A percentile compares a stretch with the other conserved stretches of the same genome.
Conservation (phyloP, 768 basidiomycete species). For the Russula dissimulans region DNA sequence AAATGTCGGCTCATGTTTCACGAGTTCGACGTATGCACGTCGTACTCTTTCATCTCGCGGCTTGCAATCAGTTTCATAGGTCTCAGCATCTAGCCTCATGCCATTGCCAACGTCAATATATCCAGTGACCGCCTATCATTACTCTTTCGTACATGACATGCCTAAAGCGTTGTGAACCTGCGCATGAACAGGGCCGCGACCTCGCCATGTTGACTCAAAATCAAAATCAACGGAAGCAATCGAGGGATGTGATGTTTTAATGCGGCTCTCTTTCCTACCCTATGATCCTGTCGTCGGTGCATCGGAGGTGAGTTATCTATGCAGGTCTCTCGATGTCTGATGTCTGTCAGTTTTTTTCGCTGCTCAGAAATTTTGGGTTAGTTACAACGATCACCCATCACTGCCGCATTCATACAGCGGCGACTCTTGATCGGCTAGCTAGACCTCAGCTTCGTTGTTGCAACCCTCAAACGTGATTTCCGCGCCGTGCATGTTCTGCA, state of each 20-base stretch:
- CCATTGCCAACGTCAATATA: not conserved
- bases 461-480: conserved; percentile 5
- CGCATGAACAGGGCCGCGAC: not conserved
- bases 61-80: not conserved
- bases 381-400: conserved; percentile 5
- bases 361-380: not conserved
- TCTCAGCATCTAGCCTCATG: not conserved
- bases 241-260: not conserved
- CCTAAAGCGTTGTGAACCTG: not conserved
- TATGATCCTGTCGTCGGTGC: not conserved
- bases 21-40: not conserved
- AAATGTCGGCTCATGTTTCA: not conserved
- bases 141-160: not conserved
- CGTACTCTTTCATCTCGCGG: not conserved
- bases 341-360: not conserved
- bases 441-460: not conserved
- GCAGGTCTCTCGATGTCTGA: not conserved
- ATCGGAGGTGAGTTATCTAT: not conserved
- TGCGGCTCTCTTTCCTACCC: not conserved
- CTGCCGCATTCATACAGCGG: not conserved
- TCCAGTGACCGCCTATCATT: not conserved
- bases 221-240: conserved; percentile 1
- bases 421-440: conserved; percentile 10
- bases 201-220: not conserved
- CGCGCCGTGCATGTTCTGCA: conserved; percentile 1